Evolutionary conservation across 2,329 filamentous ascomycete species (phyloP), one percentile per base, ranked within the genome.

Genomic region (Pezicula carpinea): DNA sequence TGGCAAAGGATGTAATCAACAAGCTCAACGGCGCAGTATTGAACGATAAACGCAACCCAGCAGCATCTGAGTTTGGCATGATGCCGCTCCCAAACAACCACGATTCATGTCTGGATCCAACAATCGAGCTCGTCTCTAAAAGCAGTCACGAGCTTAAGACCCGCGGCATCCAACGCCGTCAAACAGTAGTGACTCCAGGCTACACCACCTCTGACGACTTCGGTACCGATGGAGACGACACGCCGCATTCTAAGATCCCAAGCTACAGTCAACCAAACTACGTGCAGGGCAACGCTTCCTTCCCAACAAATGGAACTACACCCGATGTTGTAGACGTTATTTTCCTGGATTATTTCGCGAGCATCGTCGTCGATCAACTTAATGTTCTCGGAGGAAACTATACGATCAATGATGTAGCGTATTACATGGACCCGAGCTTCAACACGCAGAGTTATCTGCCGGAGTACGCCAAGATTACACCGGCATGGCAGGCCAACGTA

Each of bases 121-220:
- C 47, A 0, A 49, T 56, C n/a, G 33, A 49, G 11, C 43, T 52
- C 26, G 52, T 59, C 18, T 48, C 49, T 13, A 43, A 42, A 4
- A 17, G 36, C 3, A 41, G 18, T 4, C 8, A 36, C 8, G 52
- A 55, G 22, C 50, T 55, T 18, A 58, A 55, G 23, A 53, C 54
- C 2, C 55, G 58, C 17, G 50, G 54, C 22, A 50, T 63, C 23
- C 48, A 49, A 19, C 57, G 58, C 10, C 61, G 62, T n/a, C 61
- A 59, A 39, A 53, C 52, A 10, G 32, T 51, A 40, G 61, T 68
- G 0, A 63, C 67, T 8, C 82, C 82, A 0, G 92, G 92, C 1
- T 96, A 96, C 69, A 95, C 87, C 0, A 97, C 92, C 8, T 74
- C 75, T 39, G 92, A 97, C 62, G 92, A 95, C 59, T 79, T 84